Percentiles rank a stretch among this genome's conserved stretches.
phyloP scores from a whole-genome alignment of 495 filamentous ascomycete genomes.

The Aspergillus bertholletiae region DNA sequence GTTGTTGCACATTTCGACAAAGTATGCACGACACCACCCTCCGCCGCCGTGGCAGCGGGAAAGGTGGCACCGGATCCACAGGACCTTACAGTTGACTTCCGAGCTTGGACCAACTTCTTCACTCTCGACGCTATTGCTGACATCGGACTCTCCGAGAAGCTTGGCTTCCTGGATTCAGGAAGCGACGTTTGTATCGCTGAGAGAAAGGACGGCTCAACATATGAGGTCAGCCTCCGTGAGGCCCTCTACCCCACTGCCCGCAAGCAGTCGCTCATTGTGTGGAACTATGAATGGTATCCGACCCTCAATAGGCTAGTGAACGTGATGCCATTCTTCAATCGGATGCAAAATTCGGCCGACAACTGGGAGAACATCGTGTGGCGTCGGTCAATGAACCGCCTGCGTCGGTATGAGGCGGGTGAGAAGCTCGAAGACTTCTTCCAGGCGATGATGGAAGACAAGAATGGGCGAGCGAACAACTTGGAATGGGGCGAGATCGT shows the following conservation, averaged over 20 bases:
- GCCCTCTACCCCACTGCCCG: constrained; percentile 45
- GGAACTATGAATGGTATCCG: constrained; percentile 47
- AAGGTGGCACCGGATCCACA: constrained; percentile 20
- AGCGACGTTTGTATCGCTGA: constrained; percentile 38
- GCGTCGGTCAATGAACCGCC: constrained; percentile 31
- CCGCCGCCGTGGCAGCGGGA: constrained; percentile 18
- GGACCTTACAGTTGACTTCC: constrained; percentile 38
- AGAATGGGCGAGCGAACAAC: constrained; percentile 37
- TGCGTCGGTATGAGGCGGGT: constrained; percentile 43
- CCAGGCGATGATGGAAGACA: constrained; percentile 52
- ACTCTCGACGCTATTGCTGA: constrained; percentile 52
- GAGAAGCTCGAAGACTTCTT: constrained; percentile 58
- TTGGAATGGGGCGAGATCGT: constrained; percentile 33
- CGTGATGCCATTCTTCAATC: constrained; percentile 29
- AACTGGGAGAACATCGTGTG: constrained; percentile 42
- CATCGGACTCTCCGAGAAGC: constrained; percentile 47
- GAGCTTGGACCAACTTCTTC: constrained; percentile 42
- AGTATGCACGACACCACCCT: constrained; percentile 24
- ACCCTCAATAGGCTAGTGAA: constrained; percentile 26
- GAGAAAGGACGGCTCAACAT: constrained; percentile 38
- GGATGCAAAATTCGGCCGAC: constrained; percentile 20
- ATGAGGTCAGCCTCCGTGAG: constrained; percentile 37
- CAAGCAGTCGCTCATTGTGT: constrained; percentile 40
- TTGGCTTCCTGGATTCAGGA: constrained; percentile 50
- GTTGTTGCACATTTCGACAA: constrained; percentile 39